These are phyloP conservation scores for Amanita polypyramis DNA, from an alignment of 768 basidiomycete species.

Conservation along the genomic window DNA sequence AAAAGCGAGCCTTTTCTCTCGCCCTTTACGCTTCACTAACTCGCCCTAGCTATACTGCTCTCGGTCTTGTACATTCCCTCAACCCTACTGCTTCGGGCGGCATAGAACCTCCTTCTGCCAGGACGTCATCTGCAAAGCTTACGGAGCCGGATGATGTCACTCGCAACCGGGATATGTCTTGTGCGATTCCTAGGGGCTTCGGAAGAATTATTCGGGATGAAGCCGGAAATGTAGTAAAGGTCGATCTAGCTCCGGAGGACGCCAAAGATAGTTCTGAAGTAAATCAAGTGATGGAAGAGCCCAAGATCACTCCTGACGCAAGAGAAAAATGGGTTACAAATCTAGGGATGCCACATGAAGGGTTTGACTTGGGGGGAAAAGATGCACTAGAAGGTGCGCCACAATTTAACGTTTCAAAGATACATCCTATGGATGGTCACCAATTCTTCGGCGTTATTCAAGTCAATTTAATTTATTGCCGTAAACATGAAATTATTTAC, in stretches of 20 bases:
- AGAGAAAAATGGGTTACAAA: constrained; percentile 30
- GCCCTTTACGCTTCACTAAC: not conserved
- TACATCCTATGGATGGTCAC: not conserved
- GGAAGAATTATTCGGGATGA: constrained; percentile 79
- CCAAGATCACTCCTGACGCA: constrained; percentile 21
- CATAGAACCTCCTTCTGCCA: constrained; percentile 31
- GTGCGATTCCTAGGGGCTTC: constrained; percentile 46
- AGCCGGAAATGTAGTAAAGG: constrained; percentile 59
- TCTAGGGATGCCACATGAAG: constrained; percentile 18
- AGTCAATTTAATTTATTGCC: too few relatives aligned
- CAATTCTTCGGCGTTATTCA: not conserved
- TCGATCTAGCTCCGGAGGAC: constrained; percentile 55
- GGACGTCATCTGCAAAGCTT: constrained; percentile 9
- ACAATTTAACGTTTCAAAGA: not conserved
- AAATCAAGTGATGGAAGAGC: constrained; percentile 11
- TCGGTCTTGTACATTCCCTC: constrained; percentile 63
- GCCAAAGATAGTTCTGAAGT: constrained; percentile 19
- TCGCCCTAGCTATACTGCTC: constrained; percentile 54
- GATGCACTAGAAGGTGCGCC: constrained; percentile 16
- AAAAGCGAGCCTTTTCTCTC: constrained; percentile 51
- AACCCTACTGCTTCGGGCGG: constrained; percentile 65
- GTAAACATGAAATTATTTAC: too few relatives aligned
- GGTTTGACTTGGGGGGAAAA: not conserved
- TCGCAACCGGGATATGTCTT: constrained; percentile 6
- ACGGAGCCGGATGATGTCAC: constrained; percentile 8